A percentile compares a stretch with the other conserved stretches of the same genome.
Evolutionary conservation across 2,329 filamentous ascomycete genomes (phyloP).

Genomic region (Botryotinia narcissicola): DNA sequence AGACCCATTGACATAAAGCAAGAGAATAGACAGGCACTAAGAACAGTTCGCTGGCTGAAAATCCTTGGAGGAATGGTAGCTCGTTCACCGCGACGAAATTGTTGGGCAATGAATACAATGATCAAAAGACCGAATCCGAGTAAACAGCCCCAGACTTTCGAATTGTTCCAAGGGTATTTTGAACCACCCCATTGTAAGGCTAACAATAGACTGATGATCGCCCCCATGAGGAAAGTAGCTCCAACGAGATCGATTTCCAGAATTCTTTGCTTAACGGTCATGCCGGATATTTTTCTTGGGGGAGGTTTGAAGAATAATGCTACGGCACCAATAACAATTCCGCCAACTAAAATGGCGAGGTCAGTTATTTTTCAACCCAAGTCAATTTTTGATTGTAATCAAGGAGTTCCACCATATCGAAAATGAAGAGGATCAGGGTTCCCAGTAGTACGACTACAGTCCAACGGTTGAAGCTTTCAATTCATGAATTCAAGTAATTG

Average conservation of each 20-base stretch:
- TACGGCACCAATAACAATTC: slow-evolving; percentile 41
- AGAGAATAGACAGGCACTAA: slow-evolving; percentile 38
- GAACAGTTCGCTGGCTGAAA: slow-evolving; percentile 42
- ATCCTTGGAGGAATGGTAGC: slow-evolving; percentile 52
- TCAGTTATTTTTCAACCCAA: slow-evolving; percentile 5
- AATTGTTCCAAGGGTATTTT: slow-evolving; percentile 45
- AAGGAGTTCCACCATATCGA: background rate
- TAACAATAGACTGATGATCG: slow-evolving; percentile 46
- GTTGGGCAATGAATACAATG: slow-evolving; percentile 41
- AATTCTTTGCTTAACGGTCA: slow-evolving; percentile 41
- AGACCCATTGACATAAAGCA: slow-evolving; percentile 40
- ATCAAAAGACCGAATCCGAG: slow-evolving; percentile 42
- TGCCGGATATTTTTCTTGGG: slow-evolving; percentile 33
- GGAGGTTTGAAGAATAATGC: slow-evolving; percentile 47
- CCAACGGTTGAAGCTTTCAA: background rate
- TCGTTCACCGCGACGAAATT: slow-evolving; percentile 46
- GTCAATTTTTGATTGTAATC: slow-evolving; percentile 24
- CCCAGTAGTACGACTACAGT: background rate
- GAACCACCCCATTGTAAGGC: slow-evolving; percentile 50
- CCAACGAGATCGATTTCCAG: slow-evolving; percentile 50
- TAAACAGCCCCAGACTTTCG: slow-evolving; percentile 45
- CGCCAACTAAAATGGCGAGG: slow-evolving; percentile 43
- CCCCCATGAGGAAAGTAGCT: slow-evolving; percentile 46
- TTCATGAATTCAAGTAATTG: background rate
- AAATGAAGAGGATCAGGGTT: background rate